Percentiles rank a stretch among this genome's conserved stretches.
Conservation (phyloP, 345 rosid genomes). For the Schrenkiella parvula region DNA sequence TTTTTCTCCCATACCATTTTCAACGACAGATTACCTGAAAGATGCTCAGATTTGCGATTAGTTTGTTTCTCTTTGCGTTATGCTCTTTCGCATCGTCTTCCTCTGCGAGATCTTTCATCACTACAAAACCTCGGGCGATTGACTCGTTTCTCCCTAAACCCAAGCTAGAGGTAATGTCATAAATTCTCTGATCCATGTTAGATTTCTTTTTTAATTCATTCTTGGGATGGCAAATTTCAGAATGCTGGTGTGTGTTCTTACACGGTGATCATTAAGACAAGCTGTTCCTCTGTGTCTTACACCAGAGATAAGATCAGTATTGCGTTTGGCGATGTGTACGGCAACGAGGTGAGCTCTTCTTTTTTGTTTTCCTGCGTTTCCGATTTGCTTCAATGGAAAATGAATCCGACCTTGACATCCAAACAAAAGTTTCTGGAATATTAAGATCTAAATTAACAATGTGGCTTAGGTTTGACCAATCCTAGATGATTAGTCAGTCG, state of each 20-base stretch:
- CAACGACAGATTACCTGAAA: background rate
- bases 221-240: conserved; percentile 9
- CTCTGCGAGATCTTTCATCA: conserved; percentile 27
- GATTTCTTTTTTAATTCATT: background rate
- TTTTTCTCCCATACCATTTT: background rate
- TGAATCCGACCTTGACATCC: background rate
- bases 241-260: conserved; percentile 45
- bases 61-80: conserved; percentile 23
- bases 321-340: conserved; percentile 63
- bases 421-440: background rate
- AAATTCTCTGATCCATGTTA: conserved; percentile 8
- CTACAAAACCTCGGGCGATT: conserved; percentile 29
- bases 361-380: background rate
- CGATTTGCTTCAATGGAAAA: background rate
- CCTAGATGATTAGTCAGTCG: background rate
- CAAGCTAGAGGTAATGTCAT: conserved; percentile 33
- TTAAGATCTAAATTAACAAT: too few relatives aligned
- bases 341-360: conserved; percentile 48
- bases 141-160: conserved; percentile 36
- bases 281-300: conserved; percentile 54
- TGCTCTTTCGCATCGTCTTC: conserved; percentile 18
- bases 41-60: conserved; percentile 17
- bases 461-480: background rate
- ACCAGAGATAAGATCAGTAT: conserved; percentile 68
- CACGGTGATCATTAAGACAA: conserved; percentile 51